Base-by-base conservation (phyloP, 2,329 filamentous ascomycete genomes). In the Cryphonectria radicalis region DNA sequence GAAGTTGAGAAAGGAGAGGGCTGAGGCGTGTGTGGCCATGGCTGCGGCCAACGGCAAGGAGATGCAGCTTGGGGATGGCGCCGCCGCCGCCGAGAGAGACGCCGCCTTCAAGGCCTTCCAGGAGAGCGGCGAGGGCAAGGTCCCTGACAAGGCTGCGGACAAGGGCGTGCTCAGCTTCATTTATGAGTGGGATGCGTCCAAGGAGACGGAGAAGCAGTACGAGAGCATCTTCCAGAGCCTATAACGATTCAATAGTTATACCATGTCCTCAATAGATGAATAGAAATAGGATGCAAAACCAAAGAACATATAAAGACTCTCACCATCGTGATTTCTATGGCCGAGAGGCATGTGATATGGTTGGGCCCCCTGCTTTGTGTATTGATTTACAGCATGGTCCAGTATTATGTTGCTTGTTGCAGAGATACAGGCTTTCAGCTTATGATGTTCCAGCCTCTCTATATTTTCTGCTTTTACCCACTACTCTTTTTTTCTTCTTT, bases 121-220 rank as follows among this genome's bases (percentile, higher is more conserved):
- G 74, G 77, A 80, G 72, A 84, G 81, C 74, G 84, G 79, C 75
- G 83, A 77, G 71, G 71, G 71, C 3, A 81, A 76, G 74, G 85
- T 81, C 70, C 85, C 85, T 1, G 87, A 89, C 77, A 88, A 88
- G 78, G 88, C 87, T 85, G 86, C 86, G 1, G 71, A 73, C 42
- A 73, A 69, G 66, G 69, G 66, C 25, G 71, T 73, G 4, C 53
- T 73, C 63, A 71, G 71, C 46, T 73, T 73, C 37, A 69, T 73
- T 6, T 73, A 73, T 22, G 69, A 60, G 57, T 73, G 71, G 71
- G 71, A 73, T 64, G 71, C 71, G 14, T 62, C 63, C 17, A 60
- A 71, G 25, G 71, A 73, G 69, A 71, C 71, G 55, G 64, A 11
- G 22, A 46, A 35, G 37, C 69, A 73, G 66, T 73, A 67, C 14